phyloP scores from a whole-genome alignment of 441 rosid genomes.

The Erysimum cheiri region DNA sequence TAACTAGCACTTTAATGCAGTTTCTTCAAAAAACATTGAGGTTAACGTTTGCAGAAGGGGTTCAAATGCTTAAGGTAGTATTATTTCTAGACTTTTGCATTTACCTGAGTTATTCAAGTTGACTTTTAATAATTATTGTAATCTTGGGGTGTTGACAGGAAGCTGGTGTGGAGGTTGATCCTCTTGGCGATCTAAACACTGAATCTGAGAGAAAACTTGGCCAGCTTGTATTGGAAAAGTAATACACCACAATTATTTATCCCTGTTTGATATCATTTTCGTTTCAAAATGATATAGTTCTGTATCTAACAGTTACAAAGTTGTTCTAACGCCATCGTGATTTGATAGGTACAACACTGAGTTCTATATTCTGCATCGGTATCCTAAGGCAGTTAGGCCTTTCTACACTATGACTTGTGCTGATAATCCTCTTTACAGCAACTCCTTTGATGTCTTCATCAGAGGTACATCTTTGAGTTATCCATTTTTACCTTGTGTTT shows the following conservation, averaged over 20 bases:
- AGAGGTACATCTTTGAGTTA: constrained; percentile 59
- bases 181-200: constrained; percentile 84
- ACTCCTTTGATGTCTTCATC: constrained; percentile 94
- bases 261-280: background rate
- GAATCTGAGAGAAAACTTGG: constrained; percentile 93
- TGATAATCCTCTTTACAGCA: constrained; percentile 74
- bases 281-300: background rate
- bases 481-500: background rate
- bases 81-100: constrained; percentile 12
- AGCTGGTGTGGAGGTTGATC: constrained; percentile 86
- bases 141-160: constrained; percentile 55
- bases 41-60: constrained; percentile 80
- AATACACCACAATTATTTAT: constrained; percentile 17
- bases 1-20: constrained; percentile 51
- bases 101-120: background rate
- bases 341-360: constrained; percentile 72
- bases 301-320: constrained; percentile 3
- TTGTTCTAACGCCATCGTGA: background rate
- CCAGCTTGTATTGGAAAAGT: constrained; percentile 85
- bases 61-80: constrained; percentile 95
- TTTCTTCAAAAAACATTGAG: constrained; percentile 70
- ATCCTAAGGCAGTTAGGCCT: constrained; percentile 83
- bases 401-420: constrained; percentile 94
- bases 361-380: constrained; percentile 84
- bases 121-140: background rate